These are phyloP conservation scores for Paecilomyces variotii DNA, from an alignment of 2,329 filamentous ascomycete species.

Conservation along the genomic window DNA sequence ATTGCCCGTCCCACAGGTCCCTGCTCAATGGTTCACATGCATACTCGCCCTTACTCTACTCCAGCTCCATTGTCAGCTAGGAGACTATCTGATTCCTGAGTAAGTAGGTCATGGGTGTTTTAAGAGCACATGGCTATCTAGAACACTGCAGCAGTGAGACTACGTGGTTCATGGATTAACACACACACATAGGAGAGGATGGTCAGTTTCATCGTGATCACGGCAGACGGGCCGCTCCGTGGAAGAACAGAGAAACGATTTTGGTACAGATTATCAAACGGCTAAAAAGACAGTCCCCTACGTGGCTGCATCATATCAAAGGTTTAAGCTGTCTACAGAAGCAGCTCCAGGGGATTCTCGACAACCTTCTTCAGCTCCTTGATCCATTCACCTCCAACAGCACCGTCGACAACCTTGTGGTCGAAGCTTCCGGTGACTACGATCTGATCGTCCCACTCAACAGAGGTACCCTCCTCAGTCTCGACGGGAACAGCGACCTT, in stretches of 20 bases:
- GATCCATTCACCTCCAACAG: constrained; percentile 94
- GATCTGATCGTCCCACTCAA: constrained; percentile 97
- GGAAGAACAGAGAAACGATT: constrained; percentile 17
- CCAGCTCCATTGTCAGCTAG: background rate
- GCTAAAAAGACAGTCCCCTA: constrained; percentile 10
- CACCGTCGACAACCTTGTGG: constrained; percentile 97
- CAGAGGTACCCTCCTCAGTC: constrained; percentile 68
- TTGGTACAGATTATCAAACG: constrained; percentile 31
- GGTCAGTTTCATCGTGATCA: background rate
- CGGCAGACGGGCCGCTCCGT: background rate
- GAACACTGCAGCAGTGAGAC: background rate
- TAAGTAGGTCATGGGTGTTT: background rate
- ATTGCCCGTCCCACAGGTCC: background rate
- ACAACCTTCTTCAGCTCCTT: constrained; percentile 93
- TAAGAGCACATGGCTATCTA: background rate
- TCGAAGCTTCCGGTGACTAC: constrained; percentile 92
- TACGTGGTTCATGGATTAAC: background rate
- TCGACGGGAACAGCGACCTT: constrained; percentile 89
- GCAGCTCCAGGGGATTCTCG: constrained; percentile 91
- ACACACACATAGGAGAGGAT: background rate
- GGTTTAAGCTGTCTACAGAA: constrained; percentile 58
- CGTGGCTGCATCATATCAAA: constrained; percentile 5
- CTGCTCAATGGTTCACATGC: background rate
- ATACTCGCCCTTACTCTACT: background rate
- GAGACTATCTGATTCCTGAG: background rate